Evolutionary conservation across 176 grass and related monocot species (phyloP).

Genomic region (Oryza officinalis): DNA sequence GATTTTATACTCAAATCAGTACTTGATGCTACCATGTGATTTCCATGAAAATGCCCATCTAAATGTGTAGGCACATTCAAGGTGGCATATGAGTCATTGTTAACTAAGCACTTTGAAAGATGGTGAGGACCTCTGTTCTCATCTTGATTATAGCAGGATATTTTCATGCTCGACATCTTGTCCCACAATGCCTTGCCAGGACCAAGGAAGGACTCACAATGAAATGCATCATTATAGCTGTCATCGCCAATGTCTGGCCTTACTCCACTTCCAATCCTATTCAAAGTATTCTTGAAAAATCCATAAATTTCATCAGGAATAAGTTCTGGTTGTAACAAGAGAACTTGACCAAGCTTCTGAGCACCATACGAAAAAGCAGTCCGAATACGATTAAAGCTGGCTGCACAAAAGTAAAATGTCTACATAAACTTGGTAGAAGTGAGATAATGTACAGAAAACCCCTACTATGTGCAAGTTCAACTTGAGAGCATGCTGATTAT

Average conservation of each 20-base stretch:
- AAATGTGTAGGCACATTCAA: slow-evolving; percentile 5
- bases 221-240: neutral
- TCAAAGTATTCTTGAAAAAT: slow-evolving; percentile 74
- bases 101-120: slow-evolving; percentile 23
- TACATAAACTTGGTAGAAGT: slow-evolving; percentile 19
- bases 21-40: slow-evolving; percentile 8
- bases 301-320: slow-evolving; percentile 48
- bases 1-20: slow-evolving; percentile 29
- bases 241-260: slow-evolving; percentile 41
- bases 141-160: slow-evolving; percentile 31
- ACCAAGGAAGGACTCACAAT: slow-evolving; percentile 25
- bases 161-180: slow-evolving; percentile 36
- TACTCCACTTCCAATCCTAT: slow-evolving; percentile 43
- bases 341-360: slow-evolving; percentile 70
- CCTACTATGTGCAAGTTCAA: neutral
- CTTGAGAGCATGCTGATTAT: neutral
- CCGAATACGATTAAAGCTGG: slow-evolving; percentile 75
- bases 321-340: slow-evolving; percentile 46
- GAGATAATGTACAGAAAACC: neutral
- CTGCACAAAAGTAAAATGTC: slow-evolving; percentile 48
- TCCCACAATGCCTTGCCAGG: slow-evolving; percentile 5
- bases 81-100: slow-evolving; percentile 9
- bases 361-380: slow-evolving; percentile 75
- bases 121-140: slow-evolving; percentile 8
- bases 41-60: neutral